Conservation (phyloP, 192 early-diverging fungal genomes). For the Backusella sp. region DNA sequence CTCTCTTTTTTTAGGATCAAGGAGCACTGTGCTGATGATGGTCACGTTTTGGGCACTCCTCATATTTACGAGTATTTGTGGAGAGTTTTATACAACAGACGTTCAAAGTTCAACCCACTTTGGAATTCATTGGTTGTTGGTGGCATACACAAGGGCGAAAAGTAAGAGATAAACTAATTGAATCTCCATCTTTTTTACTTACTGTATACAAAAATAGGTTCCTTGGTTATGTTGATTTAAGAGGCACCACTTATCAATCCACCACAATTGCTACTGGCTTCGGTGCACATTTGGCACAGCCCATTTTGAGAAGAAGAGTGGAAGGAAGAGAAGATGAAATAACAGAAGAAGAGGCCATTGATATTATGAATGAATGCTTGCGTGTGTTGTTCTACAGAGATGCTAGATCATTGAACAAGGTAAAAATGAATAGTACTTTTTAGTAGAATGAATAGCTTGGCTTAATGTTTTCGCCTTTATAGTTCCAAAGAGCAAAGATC, state of each 20-base stretch:
- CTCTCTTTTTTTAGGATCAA: constrained; percentile 57
- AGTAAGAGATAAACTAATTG: constrained; percentile 34
- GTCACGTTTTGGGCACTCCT: constrained; percentile 77
- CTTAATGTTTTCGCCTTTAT: constrained; percentile 1
- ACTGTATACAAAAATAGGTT: constrained; percentile 39
- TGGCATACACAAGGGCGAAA: constrained; percentile 75
- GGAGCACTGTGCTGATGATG: constrained; percentile 89
- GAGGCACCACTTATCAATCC: constrained; percentile 92
- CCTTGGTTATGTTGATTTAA: constrained; percentile 90
- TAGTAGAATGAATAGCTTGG: neutral
- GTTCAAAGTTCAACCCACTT: constrained; percentile 87
- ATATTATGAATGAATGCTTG: constrained; percentile 87
- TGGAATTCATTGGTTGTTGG: constrained; percentile 96
- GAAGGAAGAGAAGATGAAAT: constrained; percentile 85
- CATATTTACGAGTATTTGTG: constrained; percentile 91
- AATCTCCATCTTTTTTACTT: no score
- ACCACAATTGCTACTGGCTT: constrained; percentile 94
- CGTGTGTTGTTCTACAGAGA: constrained; percentile 95
- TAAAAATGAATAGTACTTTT: constrained; percentile 23
- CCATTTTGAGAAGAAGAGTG: constrained; percentile 87
- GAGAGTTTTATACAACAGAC: constrained; percentile 89
- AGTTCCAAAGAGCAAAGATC: constrained; percentile 92
- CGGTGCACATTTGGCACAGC: constrained; percentile 87
- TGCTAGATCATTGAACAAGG: constrained; percentile 88
- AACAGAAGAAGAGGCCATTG: constrained; percentile 85